phyloP scores from a whole-genome alignment of 1,139 yeast genomes.

The Hyphopichia pseudoburtonii region DNA sequence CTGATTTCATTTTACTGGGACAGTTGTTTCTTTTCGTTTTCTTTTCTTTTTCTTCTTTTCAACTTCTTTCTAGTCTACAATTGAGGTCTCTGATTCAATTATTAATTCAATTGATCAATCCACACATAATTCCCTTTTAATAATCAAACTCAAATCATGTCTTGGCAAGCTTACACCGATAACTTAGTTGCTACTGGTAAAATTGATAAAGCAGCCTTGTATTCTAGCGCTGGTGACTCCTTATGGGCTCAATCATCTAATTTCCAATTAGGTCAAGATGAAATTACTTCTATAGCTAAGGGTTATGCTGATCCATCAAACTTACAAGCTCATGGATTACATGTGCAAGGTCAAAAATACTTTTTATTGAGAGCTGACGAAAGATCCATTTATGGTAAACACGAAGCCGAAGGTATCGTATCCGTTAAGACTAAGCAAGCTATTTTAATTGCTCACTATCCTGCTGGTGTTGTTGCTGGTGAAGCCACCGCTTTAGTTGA shows the following conservation, averaged over 20 bases:
- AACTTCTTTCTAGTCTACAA: neutral
- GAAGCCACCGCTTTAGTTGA: slow-evolving; percentile 95
- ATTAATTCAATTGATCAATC: neutral
- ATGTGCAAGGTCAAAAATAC: slow-evolving; percentile 82
- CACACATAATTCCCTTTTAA: neutral
- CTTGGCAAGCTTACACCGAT: slow-evolving; percentile 85
- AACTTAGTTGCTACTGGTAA: slow-evolving; percentile 83
- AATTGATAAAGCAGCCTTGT: slow-evolving; percentile 88
- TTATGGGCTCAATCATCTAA: slow-evolving; percentile 88
- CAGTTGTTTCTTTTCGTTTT: neutral
- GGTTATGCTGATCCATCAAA: slow-evolving; percentile 81
- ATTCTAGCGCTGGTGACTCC: slow-evolving; percentile 92
- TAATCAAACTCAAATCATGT: slow-evolving; percentile 19
- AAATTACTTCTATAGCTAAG: slow-evolving; percentile 68
- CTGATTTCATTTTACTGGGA: too few species aligned
- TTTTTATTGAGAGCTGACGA: slow-evolving; percentile 88
- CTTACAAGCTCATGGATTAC: slow-evolving; percentile 84
- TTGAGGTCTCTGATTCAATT: neutral
- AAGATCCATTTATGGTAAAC: slow-evolving; percentile 92
- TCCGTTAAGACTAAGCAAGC: slow-evolving; percentile 95
- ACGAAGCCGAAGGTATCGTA: slow-evolving; percentile 79
- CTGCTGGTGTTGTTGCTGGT: slow-evolving; percentile 86
- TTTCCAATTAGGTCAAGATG: slow-evolving; percentile 66
- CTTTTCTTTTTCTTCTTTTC: slow-evolving; percentile 1
- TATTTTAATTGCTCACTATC: slow-evolving; percentile 90